Conservation (phyloP, 139 green algal genomes). For the Dunaliella primolecta region DNA sequence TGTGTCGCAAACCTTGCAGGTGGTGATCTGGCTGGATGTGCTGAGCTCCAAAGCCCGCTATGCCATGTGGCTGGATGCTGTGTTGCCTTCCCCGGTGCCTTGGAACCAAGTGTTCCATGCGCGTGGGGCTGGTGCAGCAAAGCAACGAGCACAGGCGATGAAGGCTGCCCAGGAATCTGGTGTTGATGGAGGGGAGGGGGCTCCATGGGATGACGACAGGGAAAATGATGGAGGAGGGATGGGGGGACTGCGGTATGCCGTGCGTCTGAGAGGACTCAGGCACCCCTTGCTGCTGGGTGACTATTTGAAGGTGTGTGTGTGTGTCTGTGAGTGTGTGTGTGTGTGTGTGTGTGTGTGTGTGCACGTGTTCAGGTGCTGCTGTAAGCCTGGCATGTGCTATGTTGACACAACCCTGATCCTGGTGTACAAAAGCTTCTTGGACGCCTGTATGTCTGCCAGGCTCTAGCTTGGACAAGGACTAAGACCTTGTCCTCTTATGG, state of each 20-base stretch:
- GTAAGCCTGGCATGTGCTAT: too few species aligned
- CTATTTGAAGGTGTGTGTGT: conserved; percentile 43
- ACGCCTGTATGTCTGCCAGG: too few species aligned
- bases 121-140: conserved; percentile 1
- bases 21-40: conserved; percentile 67
- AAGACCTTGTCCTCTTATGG: too few species aligned
- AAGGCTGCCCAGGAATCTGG: neutral
- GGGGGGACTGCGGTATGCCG: conserved; percentile 18
- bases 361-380: too few species aligned
- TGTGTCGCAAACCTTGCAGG: too few species aligned
- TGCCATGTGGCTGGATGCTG: conserved; percentile 64
- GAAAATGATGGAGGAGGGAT: neutral
- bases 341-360: too few species aligned
- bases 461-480: too few species aligned
- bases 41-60: conserved; percentile 57
- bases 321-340: too few species aligned
- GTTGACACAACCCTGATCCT: too few species aligned
- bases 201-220: neutral
- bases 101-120: conserved; percentile 47
- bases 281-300: conserved; percentile 76
- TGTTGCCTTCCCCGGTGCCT: conserved; percentile 50
- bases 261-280: conserved; percentile 51
- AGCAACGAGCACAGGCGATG: neutral
- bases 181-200: neutral
- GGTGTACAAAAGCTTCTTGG: too few species aligned